Base-by-base conservation (phyloP, 1,284 basidiomycete genomes). In the Cryptococcus sp. region DNA sequence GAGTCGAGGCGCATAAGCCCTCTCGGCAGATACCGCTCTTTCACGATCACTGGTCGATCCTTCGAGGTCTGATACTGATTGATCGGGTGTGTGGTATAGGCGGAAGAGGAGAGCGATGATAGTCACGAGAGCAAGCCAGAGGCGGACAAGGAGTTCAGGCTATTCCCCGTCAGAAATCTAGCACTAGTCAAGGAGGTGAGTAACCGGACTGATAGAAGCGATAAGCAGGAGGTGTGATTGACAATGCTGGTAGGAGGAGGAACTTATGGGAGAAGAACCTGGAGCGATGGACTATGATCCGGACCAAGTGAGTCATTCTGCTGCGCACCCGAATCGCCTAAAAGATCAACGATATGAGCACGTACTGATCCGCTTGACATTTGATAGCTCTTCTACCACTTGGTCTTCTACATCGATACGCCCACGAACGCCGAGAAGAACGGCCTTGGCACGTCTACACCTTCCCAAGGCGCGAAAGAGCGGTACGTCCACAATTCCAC, bases 331-430 rank as follows among this genome's bases (percentile, higher is more conserved):
- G 31, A 10, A 35, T 35, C 4, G 8, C 31, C 10, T 8, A 35
- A 2, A 35, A 8, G n/a, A 41, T 20, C 15, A 13, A 35, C 19
- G 19, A 3, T 5, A 50, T n/a, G n/a, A 48, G n/a, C 10, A 15
- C 44, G 27, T 22, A 17, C 23, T 57, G 42, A 38, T 39, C n/a
- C 1, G 35, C 23, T 25, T 10, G 16, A 16, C 20, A 15, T 47
- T 25, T 19, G 41, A 11, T 4, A 75, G 72, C 76, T 76, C 58
- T 93, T 94, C 79, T 86, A 76, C 63, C 89, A 93, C 75, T 76
- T 93, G 57, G 87, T 86, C 66, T 93, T 94, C 78, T 96, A 95
- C 77, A 81, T 96, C 41, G 93, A 95, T 76, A 86, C 89, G 1
- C 83, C 86, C 0, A 81, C 81, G 10, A 92, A 92, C 68, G 91